Conservation (phyloP, 495 filamentous ascomycete species). For the Hypoxylon lienhwacheense region DNA sequence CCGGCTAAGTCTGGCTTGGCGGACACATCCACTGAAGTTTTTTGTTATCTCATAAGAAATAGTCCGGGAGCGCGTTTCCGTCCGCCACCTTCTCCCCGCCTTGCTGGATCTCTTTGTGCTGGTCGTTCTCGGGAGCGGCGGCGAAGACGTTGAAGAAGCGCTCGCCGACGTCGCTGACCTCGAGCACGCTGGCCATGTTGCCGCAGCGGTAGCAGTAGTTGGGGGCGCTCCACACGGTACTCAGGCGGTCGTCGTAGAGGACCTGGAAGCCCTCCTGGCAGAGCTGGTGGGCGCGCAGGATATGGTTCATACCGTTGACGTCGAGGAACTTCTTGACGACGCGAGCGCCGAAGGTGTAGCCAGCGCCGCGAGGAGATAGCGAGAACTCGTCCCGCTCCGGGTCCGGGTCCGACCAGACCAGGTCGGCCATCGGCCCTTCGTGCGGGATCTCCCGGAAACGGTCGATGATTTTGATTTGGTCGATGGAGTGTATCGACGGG, state of each 20-base stretch:
- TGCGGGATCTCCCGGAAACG: conserved; percentile 97
- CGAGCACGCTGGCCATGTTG: conserved; percentile 94
- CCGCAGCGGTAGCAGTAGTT: conserved; percentile 98
- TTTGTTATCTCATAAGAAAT: conserved; percentile 57
- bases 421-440: conserved; percentile 98
- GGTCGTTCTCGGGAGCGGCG: conserved; percentile 92
- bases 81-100: conserved; percentile 53
- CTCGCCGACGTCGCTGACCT: conserved; percentile 90
- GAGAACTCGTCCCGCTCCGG: conserved; percentile 95
- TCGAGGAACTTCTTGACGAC: conserved; percentile 97
- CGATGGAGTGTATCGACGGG: conserved; percentile 95
- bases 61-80: conserved; percentile 56
- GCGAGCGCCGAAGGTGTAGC: conserved; percentile 95
- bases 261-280: conserved; percentile 98
- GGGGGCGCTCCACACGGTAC: conserved; percentile 96
- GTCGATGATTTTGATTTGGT: conserved; percentile 99
- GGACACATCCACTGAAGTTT: no score
- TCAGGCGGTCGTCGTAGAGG: conserved; percentile 89
- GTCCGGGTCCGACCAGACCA: conserved; percentile 98
- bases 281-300: conserved; percentile 92
- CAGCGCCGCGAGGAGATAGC: conserved; percentile 87
- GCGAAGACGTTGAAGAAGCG: conserved; percentile 96
- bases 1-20: background rate
- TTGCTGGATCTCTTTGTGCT: conserved; percentile 81
- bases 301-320: conserved; percentile 95